These are phyloP conservation scores for Dryas drummondii DNA, from an alignment of 306 rosid species.

Conservation along the genomic window DNA sequence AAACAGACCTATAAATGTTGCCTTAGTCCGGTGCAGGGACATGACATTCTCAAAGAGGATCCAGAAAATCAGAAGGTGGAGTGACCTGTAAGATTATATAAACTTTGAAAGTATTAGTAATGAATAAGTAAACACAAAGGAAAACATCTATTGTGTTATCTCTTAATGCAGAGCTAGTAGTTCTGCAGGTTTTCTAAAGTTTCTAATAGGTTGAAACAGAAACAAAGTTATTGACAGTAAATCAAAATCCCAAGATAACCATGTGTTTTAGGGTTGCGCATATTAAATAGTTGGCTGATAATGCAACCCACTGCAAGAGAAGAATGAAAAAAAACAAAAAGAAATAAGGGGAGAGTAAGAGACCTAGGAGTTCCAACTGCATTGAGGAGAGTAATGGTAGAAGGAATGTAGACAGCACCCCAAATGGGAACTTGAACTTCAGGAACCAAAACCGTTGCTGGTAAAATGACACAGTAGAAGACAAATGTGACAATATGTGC, in stretches of 20 bases:
- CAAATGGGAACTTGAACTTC: slow-evolving; percentile 84
- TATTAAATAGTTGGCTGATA: too few relatives aligned
- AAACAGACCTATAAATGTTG: slow-evolving; percentile 77
- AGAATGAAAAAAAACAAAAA: background rate
- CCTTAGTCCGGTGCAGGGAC: slow-evolving; percentile 93
- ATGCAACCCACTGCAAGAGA: background rate
- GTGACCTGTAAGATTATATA: slow-evolving; percentile 52
- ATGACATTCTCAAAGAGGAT: slow-evolving; percentile 90
- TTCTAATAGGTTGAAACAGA: background rate
- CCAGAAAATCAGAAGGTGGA: slow-evolving; percentile 84
- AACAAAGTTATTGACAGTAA: background rate
- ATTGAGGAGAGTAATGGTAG: slow-evolving; percentile 77
- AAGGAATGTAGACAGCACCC: slow-evolving; percentile 94
- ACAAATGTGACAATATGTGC: slow-evolving; percentile 83
- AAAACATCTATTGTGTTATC: background rate
- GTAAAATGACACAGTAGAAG: slow-evolving; percentile 79
- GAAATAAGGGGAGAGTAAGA: background rate
- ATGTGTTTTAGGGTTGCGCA: too few relatives aligned
- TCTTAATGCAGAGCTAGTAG: background rate
- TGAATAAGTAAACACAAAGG: background rate
- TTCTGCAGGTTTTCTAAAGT: background rate
- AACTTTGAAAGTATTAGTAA: slow-evolving; percentile 7
- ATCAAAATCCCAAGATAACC: background rate
- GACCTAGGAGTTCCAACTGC: slow-evolving; percentile 97
- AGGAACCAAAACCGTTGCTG: slow-evolving; percentile 84